phyloP scores from a whole-genome alignment of 257 asterid species.

The Hygrophila difformis region DNA sequence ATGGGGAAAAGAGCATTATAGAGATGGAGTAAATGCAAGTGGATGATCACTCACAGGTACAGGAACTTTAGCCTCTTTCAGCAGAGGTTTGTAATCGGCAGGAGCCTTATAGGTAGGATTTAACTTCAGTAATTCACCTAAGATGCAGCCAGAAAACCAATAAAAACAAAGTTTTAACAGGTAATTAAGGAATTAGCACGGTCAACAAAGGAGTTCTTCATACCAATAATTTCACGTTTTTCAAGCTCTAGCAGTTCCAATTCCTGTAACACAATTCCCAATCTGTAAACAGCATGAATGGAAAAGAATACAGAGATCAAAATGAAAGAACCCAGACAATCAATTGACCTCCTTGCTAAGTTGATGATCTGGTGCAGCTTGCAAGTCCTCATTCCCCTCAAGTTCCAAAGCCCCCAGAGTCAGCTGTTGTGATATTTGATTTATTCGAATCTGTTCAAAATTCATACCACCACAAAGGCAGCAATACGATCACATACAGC shows the following conservation, averaged over 20 bases:
- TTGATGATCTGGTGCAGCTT: constrained; percentile 37
- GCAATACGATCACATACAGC: constrained; percentile 66
- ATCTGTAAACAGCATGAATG: constrained; percentile 20
- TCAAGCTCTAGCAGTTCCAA: constrained; percentile 57
- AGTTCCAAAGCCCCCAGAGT: constrained; percentile 44
- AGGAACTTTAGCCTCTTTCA: constrained; percentile 70
- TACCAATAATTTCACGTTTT: constrained; percentile 80
- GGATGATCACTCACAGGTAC: constrained; percentile 64
- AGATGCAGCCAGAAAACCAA: too few species aligned
- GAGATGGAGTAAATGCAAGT: constrained; percentile 1
- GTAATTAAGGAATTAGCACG: too few species aligned
- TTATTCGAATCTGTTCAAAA: constrained; percentile 88
- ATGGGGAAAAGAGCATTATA: constrained; percentile 3
- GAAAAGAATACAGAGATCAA: constrained; percentile 6
- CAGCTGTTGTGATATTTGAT: constrained; percentile 72
- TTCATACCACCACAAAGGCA: constrained; percentile 53
- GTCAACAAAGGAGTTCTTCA: constrained; percentile 20
- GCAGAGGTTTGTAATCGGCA: constrained; percentile 70
- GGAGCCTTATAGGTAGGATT: constrained; percentile 80
- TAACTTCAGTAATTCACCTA: constrained; percentile 74
- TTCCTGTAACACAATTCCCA: constrained; percentile 30
- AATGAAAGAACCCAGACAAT: constrained; percentile 13
- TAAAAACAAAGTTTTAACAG: too few species aligned
- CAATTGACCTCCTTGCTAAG: constrained; percentile 46
- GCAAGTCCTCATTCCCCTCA: constrained; percentile 29